phyloP scores from a whole-genome alignment of 169 alveolate species.

The Eimeria falciformis region DNA sequence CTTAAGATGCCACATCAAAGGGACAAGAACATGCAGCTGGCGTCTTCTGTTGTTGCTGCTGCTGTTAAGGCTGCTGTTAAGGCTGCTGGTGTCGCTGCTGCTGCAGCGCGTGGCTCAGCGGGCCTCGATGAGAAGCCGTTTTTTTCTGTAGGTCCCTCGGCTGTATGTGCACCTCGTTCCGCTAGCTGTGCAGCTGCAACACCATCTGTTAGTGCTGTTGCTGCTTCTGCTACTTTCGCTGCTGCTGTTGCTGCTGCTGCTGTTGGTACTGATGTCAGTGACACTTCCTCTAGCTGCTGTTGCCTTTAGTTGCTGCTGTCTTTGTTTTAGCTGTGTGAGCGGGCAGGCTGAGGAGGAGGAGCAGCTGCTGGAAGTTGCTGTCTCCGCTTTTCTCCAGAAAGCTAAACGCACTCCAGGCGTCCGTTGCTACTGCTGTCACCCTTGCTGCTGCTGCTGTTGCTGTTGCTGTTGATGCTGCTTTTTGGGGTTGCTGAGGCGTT shows the following conservation, averaged over 20 bases:
- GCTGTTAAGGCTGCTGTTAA: neutral
- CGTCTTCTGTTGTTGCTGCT: neutral
- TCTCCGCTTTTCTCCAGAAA: neutral
- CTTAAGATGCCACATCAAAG: neutral
- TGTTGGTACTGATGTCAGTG: too few species aligned
- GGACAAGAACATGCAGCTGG: neutral
- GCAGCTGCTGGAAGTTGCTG: neutral
- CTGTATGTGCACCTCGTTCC: too few species aligned
- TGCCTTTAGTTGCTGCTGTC: neutral
- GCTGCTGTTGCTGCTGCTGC: neutral
- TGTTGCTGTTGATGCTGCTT: neutral
- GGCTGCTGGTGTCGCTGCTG: neutral
- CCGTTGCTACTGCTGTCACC: conserved; percentile 30
- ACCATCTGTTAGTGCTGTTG: too few species aligned
- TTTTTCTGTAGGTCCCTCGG: too few species aligned
- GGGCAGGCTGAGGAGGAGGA: neutral
- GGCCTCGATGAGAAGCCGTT: neutral
- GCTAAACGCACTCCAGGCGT: neutral
- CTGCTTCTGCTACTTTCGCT: too few species aligned
- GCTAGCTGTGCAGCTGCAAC: too few species aligned
- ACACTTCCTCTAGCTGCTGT: too few species aligned
- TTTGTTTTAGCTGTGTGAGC: neutral
- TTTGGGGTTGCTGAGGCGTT: neutral
- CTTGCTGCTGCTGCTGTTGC: neutral
- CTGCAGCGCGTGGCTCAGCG: neutral